phyloP scores from a whole-genome alignment of 768 basidiomycete species.

The Lentinula aciculospora region DNA sequence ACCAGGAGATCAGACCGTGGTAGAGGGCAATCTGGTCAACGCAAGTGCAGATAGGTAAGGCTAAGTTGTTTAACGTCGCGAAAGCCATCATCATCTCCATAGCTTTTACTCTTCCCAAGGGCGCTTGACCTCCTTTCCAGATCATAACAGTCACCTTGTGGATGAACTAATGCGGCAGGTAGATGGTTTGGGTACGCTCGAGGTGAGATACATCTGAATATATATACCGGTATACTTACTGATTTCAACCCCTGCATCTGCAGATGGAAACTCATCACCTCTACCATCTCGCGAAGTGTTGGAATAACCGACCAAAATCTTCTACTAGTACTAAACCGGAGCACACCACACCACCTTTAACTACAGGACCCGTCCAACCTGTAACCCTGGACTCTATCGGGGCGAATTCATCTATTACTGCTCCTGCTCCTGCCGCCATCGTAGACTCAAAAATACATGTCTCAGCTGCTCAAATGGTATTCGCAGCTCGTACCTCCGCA shows the following conservation, averaged over 20 bases:
- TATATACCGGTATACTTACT: neutral
- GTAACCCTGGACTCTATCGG: conserved; percentile 21
- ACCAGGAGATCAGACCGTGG: conserved; percentile 21
- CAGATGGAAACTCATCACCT: conserved; percentile 88
- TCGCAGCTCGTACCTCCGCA: conserved; percentile 61
- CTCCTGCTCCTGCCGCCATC: conserved; percentile 15
- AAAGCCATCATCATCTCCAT: conserved; percentile 3
- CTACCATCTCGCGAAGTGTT: conserved; percentile 71
- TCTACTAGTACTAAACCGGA: conserved; percentile 11
- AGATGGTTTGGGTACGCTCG: conserved; percentile 57
- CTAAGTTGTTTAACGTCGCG: neutral
- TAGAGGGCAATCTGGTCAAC: conserved; percentile 50
- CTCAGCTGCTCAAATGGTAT: conserved; percentile 79
- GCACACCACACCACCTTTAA: conserved; percentile 33
- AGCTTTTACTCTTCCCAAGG: conserved; percentile 90
- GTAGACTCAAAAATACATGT: conserved; percentile 50
- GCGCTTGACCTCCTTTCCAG: conserved; percentile 74
- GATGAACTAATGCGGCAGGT: conserved; percentile 44
- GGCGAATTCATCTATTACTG: conserved; percentile 6
- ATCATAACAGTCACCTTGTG: conserved; percentile 63
- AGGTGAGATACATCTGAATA: conserved; percentile 37
- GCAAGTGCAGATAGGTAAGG: conserved; percentile 78
- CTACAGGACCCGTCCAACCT: conserved; percentile 37
- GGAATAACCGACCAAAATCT: conserved; percentile 36
- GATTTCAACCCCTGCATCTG: neutral